These are phyloP conservation scores for Stylosanthes scabra DNA, from an alignment of 331 rosid species.

Conservation along the genomic window DNA sequence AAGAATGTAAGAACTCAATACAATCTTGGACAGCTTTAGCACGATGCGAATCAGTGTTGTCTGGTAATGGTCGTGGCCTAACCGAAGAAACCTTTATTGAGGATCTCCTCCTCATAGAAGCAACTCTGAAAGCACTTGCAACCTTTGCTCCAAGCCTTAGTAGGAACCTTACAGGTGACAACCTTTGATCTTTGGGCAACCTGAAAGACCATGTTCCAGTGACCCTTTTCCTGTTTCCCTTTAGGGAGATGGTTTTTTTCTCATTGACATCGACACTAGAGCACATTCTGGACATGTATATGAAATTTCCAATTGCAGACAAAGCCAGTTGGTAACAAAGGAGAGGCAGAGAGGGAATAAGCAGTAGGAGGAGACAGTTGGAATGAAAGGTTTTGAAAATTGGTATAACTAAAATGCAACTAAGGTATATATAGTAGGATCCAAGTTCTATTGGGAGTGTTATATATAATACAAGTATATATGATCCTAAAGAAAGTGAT, in stretches of 20 bases:
- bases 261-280: slow-evolving; percentile 79
- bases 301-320: slow-evolving; percentile 4
- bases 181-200: slow-evolving; percentile 46
- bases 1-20: slow-evolving; percentile 88
- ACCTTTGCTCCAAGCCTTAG: slow-evolving; percentile 69
- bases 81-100: slow-evolving; percentile 76
- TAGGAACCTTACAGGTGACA: slow-evolving; percentile 61
- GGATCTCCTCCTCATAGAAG: slow-evolving; percentile 60
- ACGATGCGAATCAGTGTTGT: slow-evolving; percentile 77
- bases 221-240: slow-evolving; percentile 55
- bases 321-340: slow-evolving; percentile 18
- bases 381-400: slow-evolving; percentile 37
- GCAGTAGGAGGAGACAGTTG: slow-evolving; percentile 40
- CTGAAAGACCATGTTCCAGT: slow-evolving; percentile 54
- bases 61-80: slow-evolving; percentile 76
- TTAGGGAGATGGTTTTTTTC: slow-evolving; percentile 57
- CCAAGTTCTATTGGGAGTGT: background rate
- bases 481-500: slow-evolving; percentile 42
- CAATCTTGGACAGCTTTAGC: slow-evolving; percentile 93
- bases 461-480: background rate
- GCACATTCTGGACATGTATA: slow-evolving; percentile 69
- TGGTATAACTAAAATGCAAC: slow-evolving; percentile 29
- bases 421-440: slow-evolving; percentile 12
- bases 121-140: slow-evolving; percentile 56
- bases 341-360: slow-evolving; percentile 13